A percentile compares a stretch with the other conserved stretches of the same genome.
These are phyloP conservation scores for Wickerhamiella australiensis DNA, from an alignment of 805 yeast species.

Conservation along the genomic window DNA sequence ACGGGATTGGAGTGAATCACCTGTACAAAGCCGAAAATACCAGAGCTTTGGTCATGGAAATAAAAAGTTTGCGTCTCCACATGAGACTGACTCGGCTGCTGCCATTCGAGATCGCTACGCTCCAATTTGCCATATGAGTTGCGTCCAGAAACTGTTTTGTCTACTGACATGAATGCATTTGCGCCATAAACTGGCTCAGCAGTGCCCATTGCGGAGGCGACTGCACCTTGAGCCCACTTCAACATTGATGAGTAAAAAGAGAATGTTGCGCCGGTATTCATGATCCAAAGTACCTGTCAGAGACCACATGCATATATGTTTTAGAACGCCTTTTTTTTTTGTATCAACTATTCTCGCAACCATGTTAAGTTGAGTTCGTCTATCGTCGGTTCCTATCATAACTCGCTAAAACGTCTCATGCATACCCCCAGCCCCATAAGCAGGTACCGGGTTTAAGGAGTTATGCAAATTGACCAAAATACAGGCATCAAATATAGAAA, in stretches of 20 bases:
- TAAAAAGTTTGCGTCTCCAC: conserved; percentile 95
- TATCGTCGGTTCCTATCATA: background rate
- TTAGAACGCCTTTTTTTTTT: background rate
- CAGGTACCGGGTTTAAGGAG: background rate
- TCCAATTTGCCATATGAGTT: conserved; percentile 50
- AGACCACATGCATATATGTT: background rate
- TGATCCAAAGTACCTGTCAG: background rate
- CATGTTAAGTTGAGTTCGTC: too few species aligned
- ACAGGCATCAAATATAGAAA: too few species aligned
- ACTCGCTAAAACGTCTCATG: background rate
- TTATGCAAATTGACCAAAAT: too few species aligned
- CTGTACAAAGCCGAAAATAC: conserved; percentile 79
- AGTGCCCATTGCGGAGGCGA: conserved; percentile 84
- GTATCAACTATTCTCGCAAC: background rate
- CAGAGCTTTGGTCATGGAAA: conserved; percentile 50
- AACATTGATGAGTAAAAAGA: conserved; percentile 16
- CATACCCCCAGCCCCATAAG: background rate
- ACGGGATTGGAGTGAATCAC: conserved; percentile 85
- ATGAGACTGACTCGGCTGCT: conserved; percentile 63
- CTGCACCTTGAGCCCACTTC: conserved; percentile 28
- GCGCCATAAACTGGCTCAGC: conserved; percentile 96
- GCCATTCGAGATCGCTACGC: conserved; percentile 64
- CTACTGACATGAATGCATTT: conserved; percentile 80
- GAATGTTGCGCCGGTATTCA: background rate
- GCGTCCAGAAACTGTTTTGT: conserved; percentile 42